phyloP scores from a whole-genome alignment of 495 filamentous ascomycete genomes.

The Aspergillus nanangensis region DNA sequence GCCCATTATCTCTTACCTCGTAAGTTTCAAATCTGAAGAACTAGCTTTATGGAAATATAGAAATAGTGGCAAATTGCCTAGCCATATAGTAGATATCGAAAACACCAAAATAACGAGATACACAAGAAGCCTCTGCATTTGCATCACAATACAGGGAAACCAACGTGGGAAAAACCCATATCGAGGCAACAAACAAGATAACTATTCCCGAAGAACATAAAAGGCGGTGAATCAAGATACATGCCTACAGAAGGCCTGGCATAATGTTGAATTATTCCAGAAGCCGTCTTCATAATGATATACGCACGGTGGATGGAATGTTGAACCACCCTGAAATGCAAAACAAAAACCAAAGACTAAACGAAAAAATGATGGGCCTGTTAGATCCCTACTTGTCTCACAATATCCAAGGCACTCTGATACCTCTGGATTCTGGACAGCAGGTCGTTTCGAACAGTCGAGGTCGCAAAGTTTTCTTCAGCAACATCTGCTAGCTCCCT shows the following conservation, averaged over 20 bases:
- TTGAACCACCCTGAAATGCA: neutral
- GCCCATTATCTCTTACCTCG: no score
- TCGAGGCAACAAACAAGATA: neutral
- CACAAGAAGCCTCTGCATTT: neutral
- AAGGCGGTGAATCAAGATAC: neutral
- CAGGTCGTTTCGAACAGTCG: neutral
- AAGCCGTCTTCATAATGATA: neutral
- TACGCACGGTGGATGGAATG: neutral
- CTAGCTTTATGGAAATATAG: no score
- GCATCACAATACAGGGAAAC: neutral
- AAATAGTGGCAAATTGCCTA: no score
- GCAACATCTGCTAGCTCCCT: constrained; percentile 35
- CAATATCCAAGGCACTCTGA: neutral
- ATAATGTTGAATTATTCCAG: neutral
- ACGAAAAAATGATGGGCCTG: neutral
- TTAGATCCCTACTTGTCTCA: neutral
- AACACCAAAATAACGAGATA: no score
- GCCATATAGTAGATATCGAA: no score
- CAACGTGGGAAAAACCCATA: neutral
- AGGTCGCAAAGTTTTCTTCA: constrained; percentile 28
- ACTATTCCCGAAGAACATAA: neutral
- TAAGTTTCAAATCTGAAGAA: no score
- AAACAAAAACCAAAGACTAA: neutral
- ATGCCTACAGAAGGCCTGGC: neutral
- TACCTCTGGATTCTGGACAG: neutral